Evolutionary conservation across 1,284 basidiomycete genomes (phyloP).

Genomic region (Rugosomyces carneus): DNA sequence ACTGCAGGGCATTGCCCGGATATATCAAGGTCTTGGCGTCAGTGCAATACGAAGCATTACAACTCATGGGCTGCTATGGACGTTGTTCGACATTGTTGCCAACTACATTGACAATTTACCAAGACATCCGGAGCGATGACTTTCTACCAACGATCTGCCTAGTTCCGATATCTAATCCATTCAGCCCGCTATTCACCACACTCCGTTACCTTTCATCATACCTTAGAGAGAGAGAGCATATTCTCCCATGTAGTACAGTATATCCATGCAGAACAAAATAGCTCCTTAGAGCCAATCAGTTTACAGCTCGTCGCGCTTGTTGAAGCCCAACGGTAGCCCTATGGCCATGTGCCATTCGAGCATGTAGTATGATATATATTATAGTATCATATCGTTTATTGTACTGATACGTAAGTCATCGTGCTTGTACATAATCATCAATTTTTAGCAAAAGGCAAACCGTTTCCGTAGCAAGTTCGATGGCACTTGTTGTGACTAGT

Average conservation of each 20-base stretch:
- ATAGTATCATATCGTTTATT: background rate
- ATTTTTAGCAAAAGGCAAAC: conserved; percentile 96
- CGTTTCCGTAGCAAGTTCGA: conserved; percentile 95
- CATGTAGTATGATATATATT: background rate
- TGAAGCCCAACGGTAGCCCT: no score
- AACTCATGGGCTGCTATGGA: conserved; percentile 80
- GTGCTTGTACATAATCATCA: conserved; percentile 88
- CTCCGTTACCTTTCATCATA: conserved; percentile 5
- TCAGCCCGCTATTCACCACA: conserved; percentile 8
- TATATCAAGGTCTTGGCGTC: conserved; percentile 83
- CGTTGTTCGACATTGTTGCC: conserved; percentile 72
- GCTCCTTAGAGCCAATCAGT: background rate
- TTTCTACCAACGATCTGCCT: background rate
- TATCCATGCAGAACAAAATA: background rate
- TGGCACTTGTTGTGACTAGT: conserved; percentile 91
- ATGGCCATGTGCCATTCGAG: no score
- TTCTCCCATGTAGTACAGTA: conserved; percentile 16
- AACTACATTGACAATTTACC: conserved; percentile 71
- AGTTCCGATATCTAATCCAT: conserved; percentile 5
- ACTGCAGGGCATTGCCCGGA: conserved; percentile 61
- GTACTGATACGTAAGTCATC: conserved; percentile 32
- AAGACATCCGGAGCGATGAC: conserved; percentile 19
- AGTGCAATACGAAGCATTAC: conserved; percentile 79
- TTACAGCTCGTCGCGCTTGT: no score
- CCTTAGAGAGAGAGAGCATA: conserved; percentile 17